phyloP scores from a whole-genome alignment of 306 rosid species.

The Gastrolobium villosum region DNA sequence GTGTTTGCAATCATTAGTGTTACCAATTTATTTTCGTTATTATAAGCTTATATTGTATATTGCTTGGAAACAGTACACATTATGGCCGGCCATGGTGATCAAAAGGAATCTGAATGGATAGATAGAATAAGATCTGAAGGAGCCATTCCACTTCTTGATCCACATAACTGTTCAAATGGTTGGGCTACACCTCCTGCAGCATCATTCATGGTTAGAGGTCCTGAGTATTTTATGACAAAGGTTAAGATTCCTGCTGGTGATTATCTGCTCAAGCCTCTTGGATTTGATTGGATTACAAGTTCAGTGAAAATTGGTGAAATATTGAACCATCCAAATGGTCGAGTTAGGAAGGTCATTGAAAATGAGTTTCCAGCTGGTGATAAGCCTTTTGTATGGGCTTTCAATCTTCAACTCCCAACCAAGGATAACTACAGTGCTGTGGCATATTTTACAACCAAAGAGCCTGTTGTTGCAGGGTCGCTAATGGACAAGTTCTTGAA shows the following conservation, averaged over 20 bases:
- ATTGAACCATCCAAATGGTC: conserved; percentile 66
- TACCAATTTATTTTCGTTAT: conserved; percentile 9
- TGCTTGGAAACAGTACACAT: conserved; percentile 46
- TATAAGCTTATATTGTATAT: conserved; percentile 3
- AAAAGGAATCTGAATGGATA: conserved; percentile 68
- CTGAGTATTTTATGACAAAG: conserved; percentile 78
- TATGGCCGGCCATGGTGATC: conserved; percentile 63
- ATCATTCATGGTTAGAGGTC: conserved; percentile 89
- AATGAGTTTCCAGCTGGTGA: conserved; percentile 64
- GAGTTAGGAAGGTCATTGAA: conserved; percentile 69
- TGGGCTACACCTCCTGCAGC: conserved; percentile 88
- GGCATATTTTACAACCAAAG: conserved; percentile 68
- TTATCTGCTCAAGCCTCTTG: conserved; percentile 82
- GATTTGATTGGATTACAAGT: conserved; percentile 93
- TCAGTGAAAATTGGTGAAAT: conserved; percentile 76
- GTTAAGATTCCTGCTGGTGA: conserved; percentile 81
- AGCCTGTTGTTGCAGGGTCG: conserved; percentile 70
- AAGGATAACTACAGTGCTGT: conserved; percentile 82
- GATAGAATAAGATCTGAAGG: conserved; percentile 77
- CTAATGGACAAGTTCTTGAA: conserved; percentile 80
- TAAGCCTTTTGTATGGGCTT: conserved; percentile 92
- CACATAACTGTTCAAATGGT: conserved; percentile 68
- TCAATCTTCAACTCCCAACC: conserved; percentile 81
- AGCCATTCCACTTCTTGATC: conserved; percentile 68
- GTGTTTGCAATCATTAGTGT: background rate